These are phyloP conservation scores for Neopestalotiopsis rosae DNA, from an alignment of 2,329 filamentous ascomycete species.

Conservation along the genomic window DNA sequence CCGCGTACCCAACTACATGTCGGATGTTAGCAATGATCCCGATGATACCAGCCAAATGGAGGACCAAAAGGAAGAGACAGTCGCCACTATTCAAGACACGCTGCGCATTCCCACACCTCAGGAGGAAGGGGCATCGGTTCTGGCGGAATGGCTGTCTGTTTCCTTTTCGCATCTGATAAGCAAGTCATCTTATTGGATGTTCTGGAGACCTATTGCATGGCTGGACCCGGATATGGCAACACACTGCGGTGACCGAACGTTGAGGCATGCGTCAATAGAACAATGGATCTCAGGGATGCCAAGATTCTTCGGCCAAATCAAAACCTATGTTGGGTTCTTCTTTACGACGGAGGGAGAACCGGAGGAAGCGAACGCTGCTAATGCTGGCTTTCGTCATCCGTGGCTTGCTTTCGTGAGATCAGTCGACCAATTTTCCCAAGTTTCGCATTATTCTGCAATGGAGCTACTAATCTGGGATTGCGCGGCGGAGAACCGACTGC, in stretches of 20 bases:
- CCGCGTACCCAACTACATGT: slow-evolving; percentile 42
- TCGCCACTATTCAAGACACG: slow-evolving; percentile 22
- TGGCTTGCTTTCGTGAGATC: slow-evolving; percentile 59
- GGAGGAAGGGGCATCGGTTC: slow-evolving; percentile 23
- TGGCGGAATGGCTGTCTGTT: slow-evolving; percentile 22
- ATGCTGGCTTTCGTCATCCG: slow-evolving; percentile 43
- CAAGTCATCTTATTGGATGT: slow-evolving; percentile 36
- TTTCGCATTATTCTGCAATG: slow-evolving; percentile 32
- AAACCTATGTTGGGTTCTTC: slow-evolving; percentile 53
- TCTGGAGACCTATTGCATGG: slow-evolving; percentile 47
- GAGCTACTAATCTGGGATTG: slow-evolving; percentile 64
- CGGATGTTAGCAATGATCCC: slow-evolving; percentile 41
- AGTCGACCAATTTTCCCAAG: slow-evolving; percentile 38
- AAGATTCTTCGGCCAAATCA: slow-evolving; percentile 24
- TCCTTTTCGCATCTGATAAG: slow-evolving; percentile 7
- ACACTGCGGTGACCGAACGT: slow-evolving; percentile 30
- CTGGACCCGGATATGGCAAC: slow-evolving; percentile 44
- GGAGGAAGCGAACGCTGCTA: slow-evolving; percentile 31
- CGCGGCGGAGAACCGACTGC: slow-evolving; percentile 33
- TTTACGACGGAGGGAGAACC: slow-evolving; percentile 51
- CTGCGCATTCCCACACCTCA: slow-evolving; percentile 24
- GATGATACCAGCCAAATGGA: slow-evolving; percentile 28
- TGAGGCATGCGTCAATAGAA: slow-evolving; percentile 36
- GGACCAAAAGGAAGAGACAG: slow-evolving; percentile 11
- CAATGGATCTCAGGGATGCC: slow-evolving; percentile 41